A percentile compares a stretch with the other conserved stretches of the same genome.
Conservation (phyloP, 169 alveolate genomes). For the Plasmodium relictum region DNA sequence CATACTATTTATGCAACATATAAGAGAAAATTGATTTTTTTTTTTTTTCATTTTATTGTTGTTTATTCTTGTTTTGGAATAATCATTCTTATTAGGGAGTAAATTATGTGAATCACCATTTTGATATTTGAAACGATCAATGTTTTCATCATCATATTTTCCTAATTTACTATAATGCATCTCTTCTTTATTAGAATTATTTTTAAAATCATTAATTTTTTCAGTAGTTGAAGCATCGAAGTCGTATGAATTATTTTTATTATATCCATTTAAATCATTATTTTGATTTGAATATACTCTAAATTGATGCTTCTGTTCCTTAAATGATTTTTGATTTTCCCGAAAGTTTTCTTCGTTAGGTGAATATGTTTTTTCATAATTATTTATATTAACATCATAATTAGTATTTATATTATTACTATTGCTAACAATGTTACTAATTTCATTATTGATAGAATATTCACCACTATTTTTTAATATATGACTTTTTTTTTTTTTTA, state of each 20-base stretch:
- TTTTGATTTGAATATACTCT: background rate
- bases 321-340: background rate
- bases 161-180: too few relatives aligned
- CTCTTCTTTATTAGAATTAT: background rate
- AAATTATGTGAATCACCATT: background rate
- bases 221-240: too few relatives aligned
- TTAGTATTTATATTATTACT: background rate
- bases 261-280: background rate
- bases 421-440: background rate
- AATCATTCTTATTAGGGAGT: background rate
- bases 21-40: slow-evolving; percentile 21
- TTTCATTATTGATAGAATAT: background rate
- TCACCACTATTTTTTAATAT: background rate
- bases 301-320: background rate
- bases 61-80: background rate
- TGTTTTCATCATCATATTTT: background rate
- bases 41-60: background rate
- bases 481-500: slow-evolving; percentile 10
- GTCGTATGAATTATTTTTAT: background rate
- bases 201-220: too few relatives aligned
- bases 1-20: slow-evolving; percentile 75
- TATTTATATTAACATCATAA: background rate
- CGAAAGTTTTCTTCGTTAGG: background rate
- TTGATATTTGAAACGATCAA: background rate
- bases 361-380: background rate